Evolutionary conservation across 257 asterid species (phyloP), one percentile per base, ranked within the genome.

Genomic region (Linderniella brevidens): DNA sequence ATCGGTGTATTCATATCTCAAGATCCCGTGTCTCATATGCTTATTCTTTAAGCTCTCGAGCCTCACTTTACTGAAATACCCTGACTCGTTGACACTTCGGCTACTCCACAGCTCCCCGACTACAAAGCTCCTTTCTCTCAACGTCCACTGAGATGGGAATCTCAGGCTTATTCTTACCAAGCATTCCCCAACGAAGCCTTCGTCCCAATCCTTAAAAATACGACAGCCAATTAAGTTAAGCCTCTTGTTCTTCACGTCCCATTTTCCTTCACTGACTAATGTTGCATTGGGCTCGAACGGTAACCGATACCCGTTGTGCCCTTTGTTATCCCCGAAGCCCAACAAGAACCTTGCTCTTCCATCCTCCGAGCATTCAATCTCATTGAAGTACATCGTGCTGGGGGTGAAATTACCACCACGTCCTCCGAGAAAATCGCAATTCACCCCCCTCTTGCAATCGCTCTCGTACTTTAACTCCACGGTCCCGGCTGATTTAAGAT

Each of bases 41-140:
- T 48, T 61, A 51, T 70, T 67, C 50, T 36, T 67, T 20, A 55
- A 25, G 48, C 77, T 66, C 29, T 65, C 52, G 12, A 87, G 65
- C n/a, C 35, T 45, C 57, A 82, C 78, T 49, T 62, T 64, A 19
- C 74, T 81, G 62, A 82, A 87, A 63, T 75, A 69, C 36, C 78
- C 85, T 0, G 71, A 65, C 68, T 78, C 79, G 19, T 70, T 70
- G 19, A 44, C 63, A 57, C 66, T 68, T 59, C 64, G 71, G 54
- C 60, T 73, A 55, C 82, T 87, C 95, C 97, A 87, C 54, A 83
- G 35, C 63, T 80, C 78, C 58, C 97, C 95, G 13, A 70, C 84
- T 12, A 76, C 41, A 37, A 62, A 63, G 58, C 85, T 74, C 62
- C 93, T 74, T 49, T 75, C 77, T 61, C 72, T 72, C 73, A 87